A percentile compares a stretch with the other conserved stretches of the same genome.
These are phyloP conservation scores for Nakaseomyces nivariensis DNA, from an alignment of 1,139 yeast genomes.

Conservation along the genomic window DNA sequence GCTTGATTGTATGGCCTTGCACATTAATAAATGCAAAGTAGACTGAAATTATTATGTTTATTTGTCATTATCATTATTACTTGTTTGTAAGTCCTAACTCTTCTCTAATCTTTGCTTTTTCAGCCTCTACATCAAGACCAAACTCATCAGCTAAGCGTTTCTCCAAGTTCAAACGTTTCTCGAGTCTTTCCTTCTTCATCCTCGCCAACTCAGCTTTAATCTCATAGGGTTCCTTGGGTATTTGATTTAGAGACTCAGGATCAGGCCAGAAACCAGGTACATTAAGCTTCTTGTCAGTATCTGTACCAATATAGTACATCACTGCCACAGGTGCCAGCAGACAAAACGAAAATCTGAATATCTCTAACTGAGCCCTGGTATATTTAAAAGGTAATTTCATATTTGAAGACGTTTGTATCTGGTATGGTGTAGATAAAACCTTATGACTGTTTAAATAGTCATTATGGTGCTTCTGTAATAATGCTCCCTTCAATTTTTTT, in stretches of 20 bases:
- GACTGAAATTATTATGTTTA: not conserved
- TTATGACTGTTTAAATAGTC: too few relatives aligned
- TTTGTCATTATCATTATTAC: not conserved
- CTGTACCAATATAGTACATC: conserved; percentile 87
- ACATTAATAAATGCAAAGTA: not conserved
- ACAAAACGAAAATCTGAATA: conserved; percentile 73
- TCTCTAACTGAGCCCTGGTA: conserved; percentile 54
- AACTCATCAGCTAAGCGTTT: conserved; percentile 57
- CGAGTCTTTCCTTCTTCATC: conserved; percentile 64
- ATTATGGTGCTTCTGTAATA: too few relatives aligned
- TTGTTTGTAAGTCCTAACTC: conserved; percentile 12
- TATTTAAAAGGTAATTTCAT: conserved; percentile 25
- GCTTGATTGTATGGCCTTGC: not conserved
- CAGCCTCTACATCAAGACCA: conserved; percentile 45
- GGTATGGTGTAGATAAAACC: too few relatives aligned
- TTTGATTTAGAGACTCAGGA: conserved; percentile 79
- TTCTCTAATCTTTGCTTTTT: conserved; percentile 28
- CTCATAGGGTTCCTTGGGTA: conserved; percentile 89
- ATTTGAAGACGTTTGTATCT: not conserved
- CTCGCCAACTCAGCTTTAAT: conserved; percentile 86
- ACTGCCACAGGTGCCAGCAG: conserved; percentile 76
- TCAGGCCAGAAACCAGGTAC: conserved; percentile 98
- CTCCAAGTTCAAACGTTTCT: conserved; percentile 64
- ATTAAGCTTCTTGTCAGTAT: conserved; percentile 79
- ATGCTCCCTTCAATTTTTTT: too few relatives aligned